Base-by-base conservation (phyloP, 2,329 filamentous ascomycete genomes). In the Aspergillus luchuensis region DNA sequence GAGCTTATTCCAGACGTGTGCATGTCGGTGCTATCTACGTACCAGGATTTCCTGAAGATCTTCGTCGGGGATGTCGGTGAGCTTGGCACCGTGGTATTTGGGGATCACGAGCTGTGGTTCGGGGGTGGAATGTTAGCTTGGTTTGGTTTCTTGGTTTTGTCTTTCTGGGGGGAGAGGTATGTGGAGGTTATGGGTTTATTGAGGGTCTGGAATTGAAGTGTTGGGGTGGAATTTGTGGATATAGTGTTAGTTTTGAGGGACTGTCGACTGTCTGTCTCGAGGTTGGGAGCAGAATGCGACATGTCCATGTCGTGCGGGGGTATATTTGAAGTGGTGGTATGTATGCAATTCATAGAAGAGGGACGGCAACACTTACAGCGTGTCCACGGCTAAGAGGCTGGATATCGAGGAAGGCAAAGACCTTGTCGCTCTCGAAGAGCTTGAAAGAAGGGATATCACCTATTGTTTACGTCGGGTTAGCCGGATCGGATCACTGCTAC, bases 361-460 rank as follows among this genome's bases (percentile, higher is more conserved):
- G 28, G 7, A 41, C 56, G 38, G 21, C 17, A 59, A 23, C 51
- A 78, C 87, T 71, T 83, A 97, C 94, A 67, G 93, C 91, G 74
- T 99, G 95, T 59, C 95, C 95, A 73, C 86, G 86, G 77, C 89
- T 92, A 21, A 98, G 81, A 4, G 95, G 95, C 66, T 92, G 89
- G 79, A 99, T 97, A 77, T 99, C 95, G 67, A 99, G 89, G 78
- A 99, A 99, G 8, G 95, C 95, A 64, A 97, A 84, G 49, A 94
- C 91, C 81, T 94, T 97, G 39, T 96, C 91, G 71, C 87, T 95
- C 81, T 99, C 95, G 75, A 91, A 93, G 79, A 99, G 88, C 85
- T 97, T 99, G 84, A 98, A 89, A 69, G 88, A 94, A 52, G 95
- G 95, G 76, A 99, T 97, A 63, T 98, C 94, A 67, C 93, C 93